A percentile compares a stretch with the other conserved stretches of the same genome.
These are phyloP conservation scores for Trametes polyzona DNA, from an alignment of 1,284 basidiomycete genomes.

Conservation along the genomic window DNA sequence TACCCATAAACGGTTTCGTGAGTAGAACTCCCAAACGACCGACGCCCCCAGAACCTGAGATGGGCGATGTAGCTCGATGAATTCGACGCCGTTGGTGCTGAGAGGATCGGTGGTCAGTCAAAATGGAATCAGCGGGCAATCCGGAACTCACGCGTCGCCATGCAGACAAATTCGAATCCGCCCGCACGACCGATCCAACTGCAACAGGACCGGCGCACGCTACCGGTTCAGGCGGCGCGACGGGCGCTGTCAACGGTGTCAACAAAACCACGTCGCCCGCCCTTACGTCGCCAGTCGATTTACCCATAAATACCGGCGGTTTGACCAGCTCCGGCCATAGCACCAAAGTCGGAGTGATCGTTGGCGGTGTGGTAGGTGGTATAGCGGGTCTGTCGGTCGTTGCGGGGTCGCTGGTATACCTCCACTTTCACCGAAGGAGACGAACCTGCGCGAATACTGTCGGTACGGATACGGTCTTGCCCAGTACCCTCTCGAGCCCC, in stretches of 20 bases:
- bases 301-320: too few species aligned
- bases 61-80: neutral
- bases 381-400: neutral
- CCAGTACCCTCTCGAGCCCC: too few species aligned
- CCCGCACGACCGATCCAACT: neutral
- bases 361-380: constrained; percentile 10
- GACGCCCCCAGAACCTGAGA: neutral
- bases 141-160: neutral
- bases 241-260: neutral
- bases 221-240: neutral
- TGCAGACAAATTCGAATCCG: constrained; percentile 8
- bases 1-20: constrained; percentile 2
- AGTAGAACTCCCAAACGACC: neutral
- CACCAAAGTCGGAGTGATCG: neutral
- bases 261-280: neutral
- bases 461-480: too few species aligned
- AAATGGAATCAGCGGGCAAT: neutral
- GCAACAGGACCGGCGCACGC: neutral
- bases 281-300: too few species aligned
- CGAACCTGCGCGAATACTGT: neutral
- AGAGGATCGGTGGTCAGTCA: constrained; percentile 2
- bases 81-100: constrained; percentile 6
- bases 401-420: neutral
- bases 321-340: too few species aligned
- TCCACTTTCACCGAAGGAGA: neutral